A percentile compares a stretch with the other conserved stretches of the same genome.
Evolutionary conservation across 306 rosid genomes (phyloP).

Genomic region (Quillaja saponaria): DNA sequence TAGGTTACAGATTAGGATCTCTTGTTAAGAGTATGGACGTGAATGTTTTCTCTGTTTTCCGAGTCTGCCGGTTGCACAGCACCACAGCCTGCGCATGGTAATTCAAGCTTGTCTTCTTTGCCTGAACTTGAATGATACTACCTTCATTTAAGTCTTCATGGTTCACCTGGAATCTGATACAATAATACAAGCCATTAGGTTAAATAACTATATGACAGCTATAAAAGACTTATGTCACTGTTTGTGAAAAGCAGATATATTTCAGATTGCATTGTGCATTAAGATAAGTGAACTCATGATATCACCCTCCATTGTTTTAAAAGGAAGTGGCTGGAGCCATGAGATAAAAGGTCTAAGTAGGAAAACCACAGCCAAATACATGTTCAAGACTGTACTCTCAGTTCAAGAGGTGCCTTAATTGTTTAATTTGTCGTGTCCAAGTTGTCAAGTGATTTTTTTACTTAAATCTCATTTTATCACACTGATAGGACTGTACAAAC

Average conservation of each 20-base stretch:
- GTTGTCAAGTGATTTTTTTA: background rate
- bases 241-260: too few relatives aligned
- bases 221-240: background rate
- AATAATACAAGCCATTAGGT: slow-evolving; percentile 6
- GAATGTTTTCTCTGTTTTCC: too few relatives aligned
- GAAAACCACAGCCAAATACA: background rate
- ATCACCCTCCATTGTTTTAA: too few relatives aligned
- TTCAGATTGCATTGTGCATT: too few relatives aligned
- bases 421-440: slow-evolving; percentile 6
- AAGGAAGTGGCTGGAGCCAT: too few relatives aligned
- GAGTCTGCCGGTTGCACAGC: background rate
- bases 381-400: background rate
- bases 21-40: too few relatives aligned
- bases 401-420: background rate
- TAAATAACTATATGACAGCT: slow-evolving; percentile 7
- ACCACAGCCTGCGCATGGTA: slow-evolving; percentile 64
- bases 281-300: too few relatives aligned
- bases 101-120: slow-evolving; percentile 87
- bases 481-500: slow-evolving; percentile 36
- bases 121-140: slow-evolving; percentile 88
- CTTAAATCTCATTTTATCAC: background rate
- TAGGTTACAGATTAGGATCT: too few relatives aligned
- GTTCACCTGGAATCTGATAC: slow-evolving; percentile 55
- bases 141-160: slow-evolving; percentile 97
- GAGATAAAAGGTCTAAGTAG: background rate